A percentile compares a stretch with the other conserved stretches of the same genome.
These are phyloP conservation scores for Cytospora piceicola DNA, from an alignment of 2,329 filamentous ascomycete species.

Conservation along the genomic window DNA sequence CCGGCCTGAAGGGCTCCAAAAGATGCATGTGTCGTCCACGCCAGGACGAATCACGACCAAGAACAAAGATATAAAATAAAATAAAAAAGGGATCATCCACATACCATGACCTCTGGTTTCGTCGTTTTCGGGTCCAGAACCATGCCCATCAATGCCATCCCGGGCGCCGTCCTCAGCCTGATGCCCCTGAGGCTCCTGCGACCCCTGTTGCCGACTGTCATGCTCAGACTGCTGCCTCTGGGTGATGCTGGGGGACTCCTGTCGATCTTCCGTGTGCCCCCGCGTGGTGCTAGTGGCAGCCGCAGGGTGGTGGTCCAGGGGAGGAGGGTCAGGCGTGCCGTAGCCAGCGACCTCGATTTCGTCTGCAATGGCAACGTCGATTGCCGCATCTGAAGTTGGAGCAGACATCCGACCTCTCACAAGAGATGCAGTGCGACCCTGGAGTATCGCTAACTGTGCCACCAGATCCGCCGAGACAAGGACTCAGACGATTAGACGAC, in stretches of 20 bases:
- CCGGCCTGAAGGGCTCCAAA: constrained; percentile 10
- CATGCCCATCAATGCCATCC: constrained; percentile 17
- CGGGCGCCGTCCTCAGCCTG: constrained; percentile 18
- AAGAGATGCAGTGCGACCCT: constrained; percentile 27
- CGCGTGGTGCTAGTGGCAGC: constrained; percentile 8
- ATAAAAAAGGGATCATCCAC: constrained; percentile 10
- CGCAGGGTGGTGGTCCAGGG: constrained; percentile 5
- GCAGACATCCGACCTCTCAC: constrained; percentile 30
- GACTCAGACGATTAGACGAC: constrained; percentile 1
- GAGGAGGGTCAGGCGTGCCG: constrained; percentile 12
- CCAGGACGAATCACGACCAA: constrained; percentile 3
- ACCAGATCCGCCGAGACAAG: constrained; percentile 19
- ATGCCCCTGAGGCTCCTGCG: constrained; percentile 17
- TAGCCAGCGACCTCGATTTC: constrained; percentile 29
- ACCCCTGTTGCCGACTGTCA: constrained; percentile 15
- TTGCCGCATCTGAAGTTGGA: constrained; percentile 26
- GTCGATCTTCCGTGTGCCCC: constrained; percentile 2
- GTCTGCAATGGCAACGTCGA: constrained; percentile 30
- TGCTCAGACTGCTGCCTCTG: constrained; percentile 13
- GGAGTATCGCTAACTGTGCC: constrained; percentile 20
- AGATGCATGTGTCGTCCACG: constrained; percentile 11
- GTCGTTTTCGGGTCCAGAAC: constrained; percentile 16
- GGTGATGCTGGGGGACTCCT: constrained; percentile 8
- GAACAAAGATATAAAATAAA: background rate
- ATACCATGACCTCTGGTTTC: constrained; percentile 21